These are phyloP conservation scores for Lentinula boryana DNA, from an alignment of 768 basidiomycete genomes.

Conservation along the genomic window DNA sequence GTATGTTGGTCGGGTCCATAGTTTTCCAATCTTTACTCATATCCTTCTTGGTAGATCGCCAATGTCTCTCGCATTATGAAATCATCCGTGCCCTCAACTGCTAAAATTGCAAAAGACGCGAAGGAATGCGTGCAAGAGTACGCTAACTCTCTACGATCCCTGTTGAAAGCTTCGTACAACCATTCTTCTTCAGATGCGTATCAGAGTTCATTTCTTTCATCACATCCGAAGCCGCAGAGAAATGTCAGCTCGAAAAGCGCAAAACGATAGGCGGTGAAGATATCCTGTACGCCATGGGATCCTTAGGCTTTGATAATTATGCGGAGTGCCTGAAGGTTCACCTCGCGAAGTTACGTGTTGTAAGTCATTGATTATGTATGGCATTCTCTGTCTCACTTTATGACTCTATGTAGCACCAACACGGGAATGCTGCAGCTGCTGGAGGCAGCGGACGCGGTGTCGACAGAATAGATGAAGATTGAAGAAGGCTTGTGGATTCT, in stretches of 20 bases:
- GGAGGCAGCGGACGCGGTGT: not conserved
- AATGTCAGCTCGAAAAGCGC: constrained; percentile 89
- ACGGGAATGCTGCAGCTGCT: not conserved
- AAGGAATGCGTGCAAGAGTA: constrained; percentile 95
- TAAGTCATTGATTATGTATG: constrained; percentile 19
- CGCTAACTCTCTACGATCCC: not conserved
- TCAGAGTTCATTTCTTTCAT: constrained; percentile 98
- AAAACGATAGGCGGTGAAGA: constrained; percentile 99
- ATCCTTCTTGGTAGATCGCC: constrained; percentile 60
- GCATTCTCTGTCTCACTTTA: not conserved
- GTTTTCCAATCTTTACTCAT: not conserved
- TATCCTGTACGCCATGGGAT: constrained; percentile 89
- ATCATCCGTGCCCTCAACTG: constrained; percentile 76
- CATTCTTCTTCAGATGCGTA: constrained; percentile 48
- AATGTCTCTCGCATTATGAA: constrained; percentile 99
- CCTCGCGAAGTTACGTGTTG: constrained; percentile 84
- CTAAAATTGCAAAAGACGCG: constrained; percentile 97
- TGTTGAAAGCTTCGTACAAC: not conserved
- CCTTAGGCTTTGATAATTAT: constrained; percentile 93
- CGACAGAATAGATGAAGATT: constrained; percentile 4
- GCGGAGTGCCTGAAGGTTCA: constrained; percentile 90
- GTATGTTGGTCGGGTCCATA: constrained; percentile 37
- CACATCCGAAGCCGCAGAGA: constrained; percentile 94
- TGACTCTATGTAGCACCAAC: not conserved
- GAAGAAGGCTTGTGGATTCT: not conserved